Evolutionary conservation across 2,329 filamentous ascomycete species (phyloP).

Genomic region (Cercospora brassicicola): DNA sequence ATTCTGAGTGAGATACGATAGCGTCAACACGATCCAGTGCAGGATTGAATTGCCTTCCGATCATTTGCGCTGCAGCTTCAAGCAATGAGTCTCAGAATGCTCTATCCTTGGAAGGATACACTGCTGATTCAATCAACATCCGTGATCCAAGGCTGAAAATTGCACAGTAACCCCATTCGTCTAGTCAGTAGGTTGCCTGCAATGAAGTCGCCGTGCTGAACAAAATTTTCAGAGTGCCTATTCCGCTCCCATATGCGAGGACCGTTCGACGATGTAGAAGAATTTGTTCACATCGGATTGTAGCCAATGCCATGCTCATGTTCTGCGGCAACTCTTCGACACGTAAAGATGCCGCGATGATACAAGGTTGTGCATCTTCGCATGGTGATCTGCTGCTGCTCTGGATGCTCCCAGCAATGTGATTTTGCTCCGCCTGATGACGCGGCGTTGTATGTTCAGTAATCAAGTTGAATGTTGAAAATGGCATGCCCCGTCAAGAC

Average conservation of each 20-base stretch:
- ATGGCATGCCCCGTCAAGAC: neutral
- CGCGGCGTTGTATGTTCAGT: neutral
- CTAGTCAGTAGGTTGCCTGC: neutral
- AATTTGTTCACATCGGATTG: neutral
- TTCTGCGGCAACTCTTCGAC: neutral
- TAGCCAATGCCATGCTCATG: neutral
- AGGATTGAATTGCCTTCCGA: neutral
- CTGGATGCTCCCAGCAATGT: neutral
- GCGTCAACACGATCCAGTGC: neutral
- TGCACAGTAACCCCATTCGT: neutral
- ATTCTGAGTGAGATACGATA: neutral
- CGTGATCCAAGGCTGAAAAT: neutral
- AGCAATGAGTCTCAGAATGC: neutral
- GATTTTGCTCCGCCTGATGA: neutral
- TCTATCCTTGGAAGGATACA: neutral
- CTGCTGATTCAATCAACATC: neutral
- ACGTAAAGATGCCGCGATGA: neutral
- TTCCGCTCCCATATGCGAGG: neutral
- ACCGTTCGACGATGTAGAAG: neutral
- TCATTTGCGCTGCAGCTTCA: neutral
- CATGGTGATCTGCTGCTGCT: neutral
- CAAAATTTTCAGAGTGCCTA: neutral
- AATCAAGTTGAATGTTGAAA: neutral
- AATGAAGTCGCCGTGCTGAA: neutral
- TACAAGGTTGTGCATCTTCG: neutral